Percentiles rank a stretch among this genome's conserved stretches.
phyloP scores from a whole-genome alignment of 202 grass and related monocot genomes.

The Alloteropsis angusta region DNA sequence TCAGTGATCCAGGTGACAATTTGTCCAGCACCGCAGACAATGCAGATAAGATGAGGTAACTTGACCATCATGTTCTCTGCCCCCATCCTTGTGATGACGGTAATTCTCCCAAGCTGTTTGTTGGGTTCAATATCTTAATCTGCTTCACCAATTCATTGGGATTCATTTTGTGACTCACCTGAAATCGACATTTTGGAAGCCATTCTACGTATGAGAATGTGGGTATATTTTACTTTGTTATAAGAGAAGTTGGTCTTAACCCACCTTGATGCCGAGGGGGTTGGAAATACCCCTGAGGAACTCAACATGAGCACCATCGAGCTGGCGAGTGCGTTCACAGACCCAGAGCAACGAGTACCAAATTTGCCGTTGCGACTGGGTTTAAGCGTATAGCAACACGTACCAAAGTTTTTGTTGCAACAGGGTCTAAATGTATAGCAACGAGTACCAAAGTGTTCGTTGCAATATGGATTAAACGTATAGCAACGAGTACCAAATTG shows the following conservation, averaged over 20 bases:
- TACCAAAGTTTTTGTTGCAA: too few relatives aligned
- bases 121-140: constrained; percentile 56
- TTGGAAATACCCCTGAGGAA: constrained; percentile 66
- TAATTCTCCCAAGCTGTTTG: constrained; percentile 61
- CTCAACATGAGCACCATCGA: constrained; percentile 57
- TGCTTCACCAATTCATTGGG: constrained; percentile 47
- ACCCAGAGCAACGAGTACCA: too few relatives aligned
- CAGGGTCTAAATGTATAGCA: too few relatives aligned
- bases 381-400: too few relatives aligned
- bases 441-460: too few relatives aligned
- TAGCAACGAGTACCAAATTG: too few relatives aligned
- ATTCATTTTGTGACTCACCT: constrained; percentile 69
- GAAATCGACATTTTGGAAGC: neutral
- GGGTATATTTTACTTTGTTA: neutral
- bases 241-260: neutral
- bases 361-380: too few relatives aligned
- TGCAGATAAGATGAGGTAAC: constrained; percentile 57
- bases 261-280: constrained; percentile 60
- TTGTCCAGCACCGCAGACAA: constrained; percentile 40
- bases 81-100: constrained; percentile 57
- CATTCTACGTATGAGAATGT: neutral
- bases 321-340: constrained; percentile 59
- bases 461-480: too few relatives aligned
- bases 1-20: constrained; percentile 62
- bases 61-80: constrained; percentile 57